These are phyloP conservation scores for Kwoniella dendrophila DNA, from an alignment of 768 basidiomycete genomes.

Conservation along the genomic window DNA sequence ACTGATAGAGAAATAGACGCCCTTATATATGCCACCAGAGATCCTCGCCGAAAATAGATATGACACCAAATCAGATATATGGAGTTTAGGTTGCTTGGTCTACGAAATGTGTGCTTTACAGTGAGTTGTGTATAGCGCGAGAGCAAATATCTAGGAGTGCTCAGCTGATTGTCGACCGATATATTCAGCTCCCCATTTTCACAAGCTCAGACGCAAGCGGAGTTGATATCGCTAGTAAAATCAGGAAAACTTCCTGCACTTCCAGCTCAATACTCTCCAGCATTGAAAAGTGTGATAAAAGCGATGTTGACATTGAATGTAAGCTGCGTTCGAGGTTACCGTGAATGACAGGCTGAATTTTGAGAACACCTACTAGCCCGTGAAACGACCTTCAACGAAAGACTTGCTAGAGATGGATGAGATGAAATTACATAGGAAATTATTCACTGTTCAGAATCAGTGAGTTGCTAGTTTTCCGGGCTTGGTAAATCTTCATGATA, in stretches of 20 bases:
- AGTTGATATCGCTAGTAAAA: slow-evolving; percentile 51
- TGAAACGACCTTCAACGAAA: slow-evolving; percentile 49
- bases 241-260: slow-evolving; percentile 48
- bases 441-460: slow-evolving; percentile 52
- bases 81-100: slow-evolving; percentile 95
- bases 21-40: slow-evolving; percentile 99
- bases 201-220: slow-evolving; percentile 49
- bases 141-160: background rate
- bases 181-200: slow-evolving; percentile 53
- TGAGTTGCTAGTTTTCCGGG: slow-evolving; percentile 11
- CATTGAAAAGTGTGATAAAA: slow-evolving; percentile 44
- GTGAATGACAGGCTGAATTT: background rate
- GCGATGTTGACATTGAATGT: slow-evolving; percentile 53
- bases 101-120: slow-evolving; percentile 93
- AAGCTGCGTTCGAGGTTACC: slow-evolving; percentile 14
- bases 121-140: slow-evolving; percentile 48
- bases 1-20: slow-evolving; percentile 69
- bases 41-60: slow-evolving; percentile 96
- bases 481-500: background rate
- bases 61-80: slow-evolving; percentile 97
- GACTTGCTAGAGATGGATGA: slow-evolving; percentile 51
- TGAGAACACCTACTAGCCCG: slow-evolving; percentile 34
- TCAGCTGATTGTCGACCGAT: background rate
- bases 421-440: slow-evolving; percentile 51
- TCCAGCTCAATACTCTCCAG: slow-evolving; percentile 45